A percentile compares a stretch with the other conserved stretches of the same genome.
Evolutionary conservation across 306 rosid species (phyloP).

Genomic region (Vigna mungo): DNA sequence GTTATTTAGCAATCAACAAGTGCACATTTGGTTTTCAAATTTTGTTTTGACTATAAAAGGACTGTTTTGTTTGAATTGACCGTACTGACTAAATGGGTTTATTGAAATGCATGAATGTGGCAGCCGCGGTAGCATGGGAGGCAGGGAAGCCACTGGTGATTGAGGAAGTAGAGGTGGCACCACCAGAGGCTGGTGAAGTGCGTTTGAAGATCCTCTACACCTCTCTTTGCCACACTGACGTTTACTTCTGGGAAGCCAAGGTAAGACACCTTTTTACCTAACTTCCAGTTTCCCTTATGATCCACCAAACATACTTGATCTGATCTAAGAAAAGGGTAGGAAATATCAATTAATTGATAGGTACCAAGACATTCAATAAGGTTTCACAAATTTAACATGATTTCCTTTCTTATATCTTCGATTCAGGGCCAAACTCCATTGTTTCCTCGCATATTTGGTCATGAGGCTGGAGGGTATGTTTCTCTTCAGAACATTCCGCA

Average conservation of each 20-base stretch:
- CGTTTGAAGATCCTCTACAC: constrained; percentile 62
- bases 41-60: too few relatives aligned
- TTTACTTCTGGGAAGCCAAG: constrained; percentile 67
- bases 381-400: constrained; percentile 17
- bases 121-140: constrained; percentile 65
- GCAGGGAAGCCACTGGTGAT: constrained; percentile 61
- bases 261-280: constrained; percentile 9
- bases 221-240: constrained; percentile 65
- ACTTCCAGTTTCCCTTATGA: neutral
- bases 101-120: neutral
- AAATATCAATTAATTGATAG: neutral
- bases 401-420: neutral
- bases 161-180: constrained; percentile 62
- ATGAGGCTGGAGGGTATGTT: constrained; percentile 93
- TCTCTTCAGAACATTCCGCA: neutral
- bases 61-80: too few relatives aligned
- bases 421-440: constrained; percentile 84
- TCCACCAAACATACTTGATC: neutral
- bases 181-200: constrained; percentile 61
- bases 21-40: neutral
- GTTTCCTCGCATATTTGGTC: constrained; percentile 95
- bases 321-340: neutral
- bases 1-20: neutral
- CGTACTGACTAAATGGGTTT: neutral
- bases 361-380: neutral